Evolutionary conservation across 345 rosid species (phyloP).

Genomic region (Melaleuca alternifolia): DNA sequence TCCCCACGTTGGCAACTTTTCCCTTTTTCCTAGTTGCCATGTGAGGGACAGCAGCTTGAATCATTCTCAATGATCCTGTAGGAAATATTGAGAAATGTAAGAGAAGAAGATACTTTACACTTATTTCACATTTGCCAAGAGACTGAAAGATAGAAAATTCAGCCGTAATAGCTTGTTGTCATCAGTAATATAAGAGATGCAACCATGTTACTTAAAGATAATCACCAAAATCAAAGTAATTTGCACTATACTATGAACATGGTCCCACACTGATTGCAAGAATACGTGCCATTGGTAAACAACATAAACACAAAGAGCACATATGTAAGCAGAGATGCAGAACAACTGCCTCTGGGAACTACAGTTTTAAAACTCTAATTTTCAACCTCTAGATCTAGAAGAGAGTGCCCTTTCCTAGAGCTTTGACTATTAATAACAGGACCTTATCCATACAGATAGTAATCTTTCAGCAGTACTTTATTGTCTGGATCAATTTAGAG

Average conservation of each 20-base stretch:
- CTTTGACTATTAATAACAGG: neutral
- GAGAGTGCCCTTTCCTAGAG: neutral
- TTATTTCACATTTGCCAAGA: neutral
- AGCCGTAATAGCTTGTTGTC: neutral
- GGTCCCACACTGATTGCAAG: neutral
- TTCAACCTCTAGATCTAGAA: neutral
- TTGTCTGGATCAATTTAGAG: neutral
- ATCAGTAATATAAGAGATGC: neutral
- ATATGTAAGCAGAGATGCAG: neutral
- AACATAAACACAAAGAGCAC: neutral
- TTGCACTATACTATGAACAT: neutral
- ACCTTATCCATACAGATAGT: neutral
- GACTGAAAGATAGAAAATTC: neutral
- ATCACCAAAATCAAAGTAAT: neutral
- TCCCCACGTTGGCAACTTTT: slow-evolving; percentile 71
- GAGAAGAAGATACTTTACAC: neutral
- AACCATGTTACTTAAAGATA: neutral
- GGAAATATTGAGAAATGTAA: neutral
- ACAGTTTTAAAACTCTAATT: neutral
- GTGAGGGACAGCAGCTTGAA: slow-evolving; percentile 82
- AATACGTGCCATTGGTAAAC: fast-evolving
- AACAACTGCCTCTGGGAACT: neutral
- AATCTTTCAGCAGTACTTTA: neutral
- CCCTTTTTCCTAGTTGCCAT: slow-evolving; percentile 71
- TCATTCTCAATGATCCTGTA: slow-evolving; percentile 69